These are phyloP conservation scores for Rhizopogon salebrosus DNA, from an alignment of 768 basidiomycete species.

Conservation along the genomic window DNA sequence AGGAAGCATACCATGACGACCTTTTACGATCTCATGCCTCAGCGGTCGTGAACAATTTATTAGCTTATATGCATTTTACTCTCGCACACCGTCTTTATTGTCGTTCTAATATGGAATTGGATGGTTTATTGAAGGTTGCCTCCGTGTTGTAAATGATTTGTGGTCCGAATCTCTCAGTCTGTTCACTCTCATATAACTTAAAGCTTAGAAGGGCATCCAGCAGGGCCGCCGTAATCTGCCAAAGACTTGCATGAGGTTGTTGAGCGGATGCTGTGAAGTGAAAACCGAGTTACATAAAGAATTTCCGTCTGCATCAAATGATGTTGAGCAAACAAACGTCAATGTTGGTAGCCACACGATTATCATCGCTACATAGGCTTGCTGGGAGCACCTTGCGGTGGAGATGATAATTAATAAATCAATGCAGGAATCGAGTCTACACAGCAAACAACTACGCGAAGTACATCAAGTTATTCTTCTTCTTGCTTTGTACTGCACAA, in stretches of 20 bases:
- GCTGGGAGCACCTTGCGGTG: neutral
- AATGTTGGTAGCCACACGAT: neutral
- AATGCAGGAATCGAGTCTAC: neutral
- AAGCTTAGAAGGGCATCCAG: no score
- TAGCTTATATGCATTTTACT: neutral
- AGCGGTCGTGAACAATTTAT: neutral
- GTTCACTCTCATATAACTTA: no score
- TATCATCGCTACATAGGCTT: no score
- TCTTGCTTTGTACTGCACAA: conserved; percentile 90
- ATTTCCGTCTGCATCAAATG: neutral
- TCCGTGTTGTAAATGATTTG: no score
- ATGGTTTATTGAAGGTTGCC: no score
- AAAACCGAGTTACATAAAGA: neutral
- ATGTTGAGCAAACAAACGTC: neutral
- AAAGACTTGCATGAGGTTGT: no score
- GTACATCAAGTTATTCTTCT: conserved; percentile 97
- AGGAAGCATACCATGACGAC: neutral
- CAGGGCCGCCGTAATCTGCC: no score
- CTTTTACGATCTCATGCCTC: neutral
- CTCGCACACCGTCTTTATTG: neutral
- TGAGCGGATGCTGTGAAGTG: no score
- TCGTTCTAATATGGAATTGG: neutral
- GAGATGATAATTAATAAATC: neutral
- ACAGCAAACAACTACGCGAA: conserved; percentile 43
- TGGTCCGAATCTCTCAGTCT: no score